Evolutionary conservation across 176 grass and related monocot species (phyloP).

Genomic region (Raddia guianensis): DNA sequence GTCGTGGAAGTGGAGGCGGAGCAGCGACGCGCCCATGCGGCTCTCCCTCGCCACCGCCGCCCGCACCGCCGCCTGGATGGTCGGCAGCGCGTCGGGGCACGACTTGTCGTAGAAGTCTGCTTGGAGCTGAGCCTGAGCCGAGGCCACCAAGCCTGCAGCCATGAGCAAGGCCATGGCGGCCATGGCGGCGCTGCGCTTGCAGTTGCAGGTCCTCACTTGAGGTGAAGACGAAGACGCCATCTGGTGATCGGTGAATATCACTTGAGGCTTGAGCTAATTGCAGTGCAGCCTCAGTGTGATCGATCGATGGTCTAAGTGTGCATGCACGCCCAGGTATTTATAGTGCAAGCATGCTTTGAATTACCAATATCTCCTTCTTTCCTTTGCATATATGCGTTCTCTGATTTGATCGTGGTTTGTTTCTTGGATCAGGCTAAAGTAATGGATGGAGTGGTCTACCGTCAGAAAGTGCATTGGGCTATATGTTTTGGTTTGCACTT

Average conservation of each 20-base stretch:
- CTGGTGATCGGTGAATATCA: background rate
- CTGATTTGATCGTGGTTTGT: no score
- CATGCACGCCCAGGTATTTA: no score
- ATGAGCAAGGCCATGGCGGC: slow-evolving; percentile 36
- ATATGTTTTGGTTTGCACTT: no score
- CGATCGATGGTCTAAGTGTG: no score
- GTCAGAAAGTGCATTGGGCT: no score
- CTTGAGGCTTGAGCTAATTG: no score
- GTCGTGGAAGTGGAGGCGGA: slow-evolving; percentile 72
- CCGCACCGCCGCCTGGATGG: slow-evolving; percentile 37
- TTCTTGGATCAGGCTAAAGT: no score
- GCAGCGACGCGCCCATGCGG: slow-evolving; percentile 73
- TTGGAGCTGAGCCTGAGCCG: slow-evolving; percentile 48
- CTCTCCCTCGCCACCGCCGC: slow-evolving; percentile 27
- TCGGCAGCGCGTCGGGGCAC: slow-evolving; percentile 55
- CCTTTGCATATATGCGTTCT: no score
- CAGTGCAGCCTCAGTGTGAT: no score
- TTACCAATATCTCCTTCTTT: no score
- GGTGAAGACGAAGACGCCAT: slow-evolving; percentile 41
- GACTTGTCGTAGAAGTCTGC: slow-evolving; percentile 60
- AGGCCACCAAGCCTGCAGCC: slow-evolving; percentile 6
- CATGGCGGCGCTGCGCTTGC: background rate
- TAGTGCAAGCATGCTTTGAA: no score
- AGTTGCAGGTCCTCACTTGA: background rate
- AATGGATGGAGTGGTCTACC: no score